These are phyloP conservation scores for Antitrichia curtipendula DNA, from an alignment of 225 moss, liverwort and hornwort species.

Conservation along the genomic window DNA sequence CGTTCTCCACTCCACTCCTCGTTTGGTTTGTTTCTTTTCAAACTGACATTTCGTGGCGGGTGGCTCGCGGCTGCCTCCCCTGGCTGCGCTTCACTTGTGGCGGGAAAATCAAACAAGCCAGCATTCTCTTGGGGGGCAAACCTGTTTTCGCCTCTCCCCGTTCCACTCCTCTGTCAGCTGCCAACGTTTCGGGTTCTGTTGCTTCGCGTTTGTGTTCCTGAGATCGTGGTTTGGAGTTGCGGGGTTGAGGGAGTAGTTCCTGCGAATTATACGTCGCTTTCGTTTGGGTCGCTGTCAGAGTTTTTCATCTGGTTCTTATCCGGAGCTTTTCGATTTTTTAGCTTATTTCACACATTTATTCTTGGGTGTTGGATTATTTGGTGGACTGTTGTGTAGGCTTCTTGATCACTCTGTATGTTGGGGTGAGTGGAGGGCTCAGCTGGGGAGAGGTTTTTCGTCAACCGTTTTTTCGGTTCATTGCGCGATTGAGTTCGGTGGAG, in stretches of 20 bases:
- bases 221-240: not conserved
- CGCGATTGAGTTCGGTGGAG: not conserved
- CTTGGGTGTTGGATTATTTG: not conserved
- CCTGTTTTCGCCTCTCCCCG: not conserved
- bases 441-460: not conserved
- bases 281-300: not conserved
- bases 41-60: not conserved
- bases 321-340: not conserved
- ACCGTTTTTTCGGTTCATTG: not conserved
- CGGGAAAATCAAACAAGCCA: not conserved
- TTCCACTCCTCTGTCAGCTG: not conserved
- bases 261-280: not conserved
- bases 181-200: not conserved
- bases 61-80: not conserved
- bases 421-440: not conserved
- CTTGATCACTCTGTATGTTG: not conserved
- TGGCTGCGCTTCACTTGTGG: not conserved
- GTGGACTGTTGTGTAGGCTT: not conserved
- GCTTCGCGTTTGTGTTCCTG: not conserved
- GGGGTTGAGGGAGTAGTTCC: not conserved
- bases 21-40: not conserved
- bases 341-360: not conserved
- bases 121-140: not conserved
- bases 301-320: not conserved
- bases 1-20: not conserved